Conservation (phyloP, 2,329 filamentous ascomycete genomes). For the Trichoderma pleuroti region DNA sequence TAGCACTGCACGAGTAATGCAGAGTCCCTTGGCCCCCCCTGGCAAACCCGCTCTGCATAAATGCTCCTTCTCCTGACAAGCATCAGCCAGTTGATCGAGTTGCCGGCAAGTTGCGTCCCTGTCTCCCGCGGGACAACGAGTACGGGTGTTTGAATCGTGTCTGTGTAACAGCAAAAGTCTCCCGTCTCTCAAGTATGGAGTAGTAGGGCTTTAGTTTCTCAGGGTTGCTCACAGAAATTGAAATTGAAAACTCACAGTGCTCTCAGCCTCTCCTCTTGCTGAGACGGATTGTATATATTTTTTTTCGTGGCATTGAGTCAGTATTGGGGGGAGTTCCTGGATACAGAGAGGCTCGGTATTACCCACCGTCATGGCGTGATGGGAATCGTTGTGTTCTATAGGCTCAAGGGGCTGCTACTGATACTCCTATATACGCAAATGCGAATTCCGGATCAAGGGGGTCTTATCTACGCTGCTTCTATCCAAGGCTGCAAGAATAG, state of each 20-base stretch:
- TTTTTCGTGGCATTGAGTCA: not conserved
- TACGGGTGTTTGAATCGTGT: not conserved
- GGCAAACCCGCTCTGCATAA: not conserved
- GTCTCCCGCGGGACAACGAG: not conserved
- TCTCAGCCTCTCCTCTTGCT: not conserved
- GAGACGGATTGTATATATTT: not conserved
- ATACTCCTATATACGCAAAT: not conserved
- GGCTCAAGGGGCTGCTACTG: not conserved
- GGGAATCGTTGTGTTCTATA: not conserved
- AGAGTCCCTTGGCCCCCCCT: not conserved
- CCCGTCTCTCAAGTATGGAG: not conserved
- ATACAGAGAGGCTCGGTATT: not conserved
- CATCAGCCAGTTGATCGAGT: not conserved
- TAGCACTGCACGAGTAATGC: constrained; percentile 8
- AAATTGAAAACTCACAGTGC: not conserved
- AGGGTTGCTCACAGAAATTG: not conserved
- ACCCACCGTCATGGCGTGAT: not conserved
- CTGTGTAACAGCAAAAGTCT: not conserved
- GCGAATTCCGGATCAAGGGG: not conserved
- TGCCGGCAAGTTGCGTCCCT: not conserved
- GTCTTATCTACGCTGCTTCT: not conserved
- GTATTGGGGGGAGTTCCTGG: not conserved
- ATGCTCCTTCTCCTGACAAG: constrained; percentile 11
- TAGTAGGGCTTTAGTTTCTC: not conserved
- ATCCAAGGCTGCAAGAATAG: not conserved